phyloP scores from a whole-genome alignment of 139 green algal genomes.

The Coccomyxa sp. region DNA sequence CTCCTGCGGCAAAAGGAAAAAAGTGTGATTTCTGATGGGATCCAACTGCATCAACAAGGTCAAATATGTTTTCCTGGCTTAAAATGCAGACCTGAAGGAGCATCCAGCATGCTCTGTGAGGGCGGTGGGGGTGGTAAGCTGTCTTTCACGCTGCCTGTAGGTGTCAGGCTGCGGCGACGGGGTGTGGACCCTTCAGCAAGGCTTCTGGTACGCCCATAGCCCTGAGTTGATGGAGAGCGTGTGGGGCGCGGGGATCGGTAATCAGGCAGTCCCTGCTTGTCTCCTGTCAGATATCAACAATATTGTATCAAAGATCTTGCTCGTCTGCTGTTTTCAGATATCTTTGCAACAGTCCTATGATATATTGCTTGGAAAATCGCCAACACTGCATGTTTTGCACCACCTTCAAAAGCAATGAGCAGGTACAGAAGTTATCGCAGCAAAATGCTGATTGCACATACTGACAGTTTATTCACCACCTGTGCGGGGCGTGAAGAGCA shows the following conservation, averaged over 20 bases:
- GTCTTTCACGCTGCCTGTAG: conserved; percentile 29
- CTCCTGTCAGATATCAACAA: neutral
- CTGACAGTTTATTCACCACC: neutral
- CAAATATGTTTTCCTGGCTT: no score
- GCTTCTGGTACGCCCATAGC: neutral
- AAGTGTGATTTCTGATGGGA: no score
- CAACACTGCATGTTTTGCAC: no score
- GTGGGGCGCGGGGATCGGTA: neutral
- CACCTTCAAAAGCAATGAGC: neutral
- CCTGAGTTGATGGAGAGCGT: conserved; percentile 5
- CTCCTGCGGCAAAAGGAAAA: neutral
- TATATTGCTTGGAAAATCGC: no score
- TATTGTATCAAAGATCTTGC: neutral
- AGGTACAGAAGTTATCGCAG: neutral
- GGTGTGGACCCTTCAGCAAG: conserved; percentile 2
- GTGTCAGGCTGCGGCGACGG: conserved; percentile 38
- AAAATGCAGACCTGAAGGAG: neutral
- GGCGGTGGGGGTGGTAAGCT: conserved; percentile 35
- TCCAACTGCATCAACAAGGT: no score
- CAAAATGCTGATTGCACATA: neutral
- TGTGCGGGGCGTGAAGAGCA: conserved; percentile 34
- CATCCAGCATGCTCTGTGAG: conserved; percentile 25
- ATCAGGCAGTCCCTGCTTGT: neutral
- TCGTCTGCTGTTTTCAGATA: neutral
- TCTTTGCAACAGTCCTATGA: no score